Base-by-base conservation (phyloP, 2,329 filamentous ascomycete species). In the Claviceps fusiformis region DNA sequence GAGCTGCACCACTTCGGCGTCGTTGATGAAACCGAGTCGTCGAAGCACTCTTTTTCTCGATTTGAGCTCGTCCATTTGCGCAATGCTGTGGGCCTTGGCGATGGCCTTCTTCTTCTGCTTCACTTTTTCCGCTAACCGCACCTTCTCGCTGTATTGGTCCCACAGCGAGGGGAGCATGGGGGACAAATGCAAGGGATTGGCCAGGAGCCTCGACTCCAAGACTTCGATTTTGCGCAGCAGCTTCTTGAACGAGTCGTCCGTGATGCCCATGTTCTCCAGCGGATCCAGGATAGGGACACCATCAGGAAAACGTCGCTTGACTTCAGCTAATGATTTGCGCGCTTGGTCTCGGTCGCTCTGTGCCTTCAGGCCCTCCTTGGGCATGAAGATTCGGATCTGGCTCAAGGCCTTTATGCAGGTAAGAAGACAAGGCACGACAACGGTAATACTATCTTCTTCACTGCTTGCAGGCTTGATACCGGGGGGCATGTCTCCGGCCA, bases 201-300 rank as follows among this genome's bases (percentile, higher is more conserved):
- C 81, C 33, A 97, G 73, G 27, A 98, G 76, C 53, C 89, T 85
- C 5, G 92, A 93, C 71, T 98, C 93, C 2, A 98, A 80, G 11
- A 97, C 88, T 71, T 98, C 93, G 58, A 98, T 96, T 81, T 97
- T 97, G 70, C 90, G 75, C 55, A 97, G 79, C 4, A 96, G 80
- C 67, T 90, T 89, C 76, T 95, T 96, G 75, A 98, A 97, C 0
- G 83, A 84, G 1, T 95, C 90, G 64, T 97, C 93, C 4, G 78
- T 85, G 64, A 98, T 97, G 33, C 83, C 81, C 93, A 98, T 97
- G 65, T 96, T 91, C 69, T 97, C 91, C 44, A 98, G 85, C 0
- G 93, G 93, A 64, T 98, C 93, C 19, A 98, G 73, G 7, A 91
- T 77, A 3, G 93, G 86, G 55, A 98, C 75, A 3, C 93, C 93